Conservation (phyloP, 768 basidiomycete species). For the Mycena pura region DNA sequence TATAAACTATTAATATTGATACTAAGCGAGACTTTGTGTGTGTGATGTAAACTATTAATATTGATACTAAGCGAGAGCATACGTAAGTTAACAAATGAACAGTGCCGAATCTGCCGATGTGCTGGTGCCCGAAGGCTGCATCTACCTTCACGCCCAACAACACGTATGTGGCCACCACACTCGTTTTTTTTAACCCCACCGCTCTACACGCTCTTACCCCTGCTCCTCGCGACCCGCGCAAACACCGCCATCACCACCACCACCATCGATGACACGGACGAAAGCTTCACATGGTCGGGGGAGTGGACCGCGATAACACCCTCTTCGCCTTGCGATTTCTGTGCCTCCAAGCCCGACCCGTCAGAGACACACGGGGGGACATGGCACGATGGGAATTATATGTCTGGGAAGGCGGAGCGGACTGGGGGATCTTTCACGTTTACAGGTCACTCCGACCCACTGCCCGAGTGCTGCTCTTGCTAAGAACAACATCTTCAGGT, state of each 20-base stretch:
- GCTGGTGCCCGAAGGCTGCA: too few species aligned
- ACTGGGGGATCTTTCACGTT: conserved; percentile 18
- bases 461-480: too few species aligned
- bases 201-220: not conserved
- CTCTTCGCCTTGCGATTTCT: not conserved
- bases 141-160: too few species aligned
- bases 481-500: too few species aligned
- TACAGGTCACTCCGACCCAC: conserved; percentile 12
- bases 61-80: too few species aligned
- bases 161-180: conserved; percentile 16
- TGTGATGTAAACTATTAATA: too few species aligned
- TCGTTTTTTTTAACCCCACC: conserved; percentile 5
- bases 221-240: not conserved
- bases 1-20: too few species aligned
- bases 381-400: conserved; percentile 16
- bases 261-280: conserved; percentile 7
- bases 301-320: conserved; percentile 4
- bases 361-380: not conserved
- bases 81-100: too few species aligned
- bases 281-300: not conserved
- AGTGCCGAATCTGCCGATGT: too few species aligned
- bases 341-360: conserved; percentile 8
- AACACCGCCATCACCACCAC: conserved; percentile 5
- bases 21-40: too few species aligned
- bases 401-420: not conserved